phyloP scores from a whole-genome alignment of 2,329 filamentous ascomycete species.

The Trichoderma cornu-damae region DNA sequence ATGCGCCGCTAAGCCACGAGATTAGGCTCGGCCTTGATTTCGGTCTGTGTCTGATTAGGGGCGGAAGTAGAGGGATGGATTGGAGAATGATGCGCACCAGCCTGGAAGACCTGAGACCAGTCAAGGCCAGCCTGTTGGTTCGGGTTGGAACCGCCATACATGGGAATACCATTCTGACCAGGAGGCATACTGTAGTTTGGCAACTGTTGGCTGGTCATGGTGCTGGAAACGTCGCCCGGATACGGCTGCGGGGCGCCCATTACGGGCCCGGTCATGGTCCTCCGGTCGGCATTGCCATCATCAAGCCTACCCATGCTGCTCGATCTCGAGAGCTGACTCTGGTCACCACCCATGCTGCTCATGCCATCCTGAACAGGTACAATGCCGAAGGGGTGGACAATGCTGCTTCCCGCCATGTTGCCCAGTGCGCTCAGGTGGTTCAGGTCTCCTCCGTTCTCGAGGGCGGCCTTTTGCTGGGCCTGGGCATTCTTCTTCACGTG shows the following conservation, averaged over 20 bases:
- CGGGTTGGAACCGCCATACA: slow-evolving; percentile 56
- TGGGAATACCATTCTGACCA: slow-evolving; percentile 58
- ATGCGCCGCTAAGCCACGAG: slow-evolving; percentile 40
- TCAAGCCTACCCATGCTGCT: slow-evolving; percentile 56
- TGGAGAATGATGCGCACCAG: slow-evolving; percentile 63
- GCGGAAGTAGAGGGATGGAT: slow-evolving; percentile 44
- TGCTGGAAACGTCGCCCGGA: slow-evolving; percentile 51
- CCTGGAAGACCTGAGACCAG: slow-evolving; percentile 74
- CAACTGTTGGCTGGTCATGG: slow-evolving; percentile 62
- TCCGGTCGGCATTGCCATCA: slow-evolving; percentile 52
- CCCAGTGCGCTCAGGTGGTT: slow-evolving; percentile 57
- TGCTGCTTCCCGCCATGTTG: slow-evolving; percentile 53
- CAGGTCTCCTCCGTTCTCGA: slow-evolving; percentile 50
- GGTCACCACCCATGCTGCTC: slow-evolving; percentile 55
- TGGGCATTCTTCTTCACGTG: slow-evolving; percentile 74
- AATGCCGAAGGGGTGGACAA: slow-evolving; percentile 55
- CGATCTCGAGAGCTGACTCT: slow-evolving; percentile 57
- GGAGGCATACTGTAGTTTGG: slow-evolving; percentile 60
- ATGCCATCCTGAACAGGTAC: slow-evolving; percentile 53
- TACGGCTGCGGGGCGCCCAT: slow-evolving; percentile 53
- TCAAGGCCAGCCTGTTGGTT: slow-evolving; percentile 62
- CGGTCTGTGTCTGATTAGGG: slow-evolving; percentile 66
- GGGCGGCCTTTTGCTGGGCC: slow-evolving; percentile 54
- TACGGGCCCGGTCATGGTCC: slow-evolving; percentile 49
- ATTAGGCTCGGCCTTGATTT: slow-evolving; percentile 62